phyloP scores from a whole-genome alignment of 2,329 filamentous ascomycete species.

The Sclerotinia subarctica region DNA sequence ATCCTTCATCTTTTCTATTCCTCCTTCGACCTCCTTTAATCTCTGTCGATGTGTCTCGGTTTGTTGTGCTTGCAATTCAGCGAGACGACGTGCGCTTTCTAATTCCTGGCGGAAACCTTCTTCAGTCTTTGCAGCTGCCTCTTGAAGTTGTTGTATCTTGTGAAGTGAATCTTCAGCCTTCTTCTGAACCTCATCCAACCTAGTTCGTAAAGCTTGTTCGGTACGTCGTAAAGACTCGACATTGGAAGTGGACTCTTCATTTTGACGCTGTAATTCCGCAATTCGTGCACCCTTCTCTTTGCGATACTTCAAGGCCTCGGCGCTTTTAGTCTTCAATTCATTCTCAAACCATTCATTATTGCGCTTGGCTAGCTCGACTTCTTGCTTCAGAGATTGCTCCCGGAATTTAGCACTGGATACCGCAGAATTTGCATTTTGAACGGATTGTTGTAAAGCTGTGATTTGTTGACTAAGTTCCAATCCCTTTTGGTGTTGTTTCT shows the following conservation, averaged over 20 bases:
- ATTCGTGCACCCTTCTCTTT: constrained; percentile 94
- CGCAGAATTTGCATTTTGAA: constrained; percentile 77
- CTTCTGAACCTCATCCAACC: constrained; percentile 77
- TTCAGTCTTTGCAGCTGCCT: constrained; percentile 75
- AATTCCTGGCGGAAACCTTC: constrained; percentile 85
- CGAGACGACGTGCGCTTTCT: constrained; percentile 74
- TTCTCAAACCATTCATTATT: constrained; percentile 92
- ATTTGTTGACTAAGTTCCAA: constrained; percentile 81
- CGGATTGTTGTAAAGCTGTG: constrained; percentile 74
- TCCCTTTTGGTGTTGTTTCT: constrained; percentile 84
- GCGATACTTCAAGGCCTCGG: constrained; percentile 82
- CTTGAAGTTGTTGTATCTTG: constrained; percentile 81
- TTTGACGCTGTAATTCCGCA: constrained; percentile 79
- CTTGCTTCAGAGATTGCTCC: constrained; percentile 85
- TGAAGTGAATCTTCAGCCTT: constrained; percentile 82
- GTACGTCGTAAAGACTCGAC: constrained; percentile 75
- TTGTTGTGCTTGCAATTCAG: constrained; percentile 76
- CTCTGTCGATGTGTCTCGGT: constrained; percentile 69
- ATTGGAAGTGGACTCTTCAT: constrained; percentile 77
- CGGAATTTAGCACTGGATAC: constrained; percentile 82
- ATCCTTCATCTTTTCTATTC: constrained; percentile 57
- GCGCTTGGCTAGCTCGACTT: constrained; percentile 81
- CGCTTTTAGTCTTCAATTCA: constrained; percentile 85
- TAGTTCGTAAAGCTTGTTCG: constrained; percentile 75
- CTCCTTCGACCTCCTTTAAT: constrained; percentile 64